phyloP scores from a whole-genome alignment of 768 basidiomycete genomes.

The Xanthoconium stramineum region DNA sequence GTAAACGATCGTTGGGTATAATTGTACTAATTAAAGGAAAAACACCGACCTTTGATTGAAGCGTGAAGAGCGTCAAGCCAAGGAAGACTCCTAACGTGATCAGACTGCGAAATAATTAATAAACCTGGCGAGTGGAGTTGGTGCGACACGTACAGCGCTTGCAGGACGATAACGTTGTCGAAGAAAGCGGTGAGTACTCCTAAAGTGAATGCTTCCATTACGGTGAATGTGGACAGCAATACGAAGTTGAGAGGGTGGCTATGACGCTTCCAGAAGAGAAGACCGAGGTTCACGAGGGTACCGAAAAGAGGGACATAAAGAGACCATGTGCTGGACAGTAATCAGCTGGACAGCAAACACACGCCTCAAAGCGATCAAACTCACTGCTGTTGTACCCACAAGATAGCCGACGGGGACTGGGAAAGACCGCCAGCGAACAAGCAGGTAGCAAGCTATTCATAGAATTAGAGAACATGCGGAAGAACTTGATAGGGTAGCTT shows the following conservation, averaged over 20 bases:
- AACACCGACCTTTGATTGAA: slow-evolving; percentile 78
- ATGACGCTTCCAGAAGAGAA: slow-evolving; percentile 92
- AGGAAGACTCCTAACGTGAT: slow-evolving; percentile 93
- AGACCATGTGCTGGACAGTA: slow-evolving; percentile 59
- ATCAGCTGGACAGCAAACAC: background rate
- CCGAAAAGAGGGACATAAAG: slow-evolving; percentile 79
- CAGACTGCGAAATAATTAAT: slow-evolving; percentile 42
- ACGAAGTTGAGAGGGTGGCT: slow-evolving; percentile 85
- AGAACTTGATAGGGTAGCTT: slow-evolving; percentile 19
- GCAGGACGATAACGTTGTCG: slow-evolving; percentile 70
- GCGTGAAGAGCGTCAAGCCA: slow-evolving; percentile 90
- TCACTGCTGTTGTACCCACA: slow-evolving; percentile 73
- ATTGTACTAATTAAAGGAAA: background rate
- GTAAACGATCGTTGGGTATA: background rate
- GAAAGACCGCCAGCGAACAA: slow-evolving; percentile 73
- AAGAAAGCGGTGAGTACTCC: slow-evolving; percentile 82
- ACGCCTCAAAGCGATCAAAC: slow-evolving; percentile 24
- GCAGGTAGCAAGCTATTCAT: slow-evolving; percentile 61
- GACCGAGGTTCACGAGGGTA: slow-evolving; percentile 72
- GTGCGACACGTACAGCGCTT: slow-evolving; percentile 65
- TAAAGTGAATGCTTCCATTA: slow-evolving; percentile 86
- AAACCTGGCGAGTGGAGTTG: background rate
- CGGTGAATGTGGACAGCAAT: slow-evolving; percentile 81
- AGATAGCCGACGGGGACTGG: slow-evolving; percentile 53
- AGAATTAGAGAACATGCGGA: background rate